Evolutionary conservation across 257 asterid species (phyloP).

Genomic region (Paulownia fortunei): DNA sequence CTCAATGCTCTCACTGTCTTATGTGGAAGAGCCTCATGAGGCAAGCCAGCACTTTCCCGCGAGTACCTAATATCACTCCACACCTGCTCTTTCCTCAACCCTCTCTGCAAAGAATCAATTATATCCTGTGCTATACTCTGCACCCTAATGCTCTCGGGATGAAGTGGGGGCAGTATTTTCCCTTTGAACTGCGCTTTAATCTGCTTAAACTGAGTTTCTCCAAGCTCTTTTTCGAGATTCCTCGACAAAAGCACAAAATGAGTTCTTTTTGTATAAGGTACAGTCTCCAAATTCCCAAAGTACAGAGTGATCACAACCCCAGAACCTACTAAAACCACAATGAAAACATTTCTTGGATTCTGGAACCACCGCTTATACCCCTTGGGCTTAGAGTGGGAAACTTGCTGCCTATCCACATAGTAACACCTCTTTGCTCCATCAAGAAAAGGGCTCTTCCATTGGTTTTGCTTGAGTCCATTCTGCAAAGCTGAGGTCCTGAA

Average conservation of each 20-base stretch:
- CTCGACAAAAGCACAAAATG: conserved; percentile 84
- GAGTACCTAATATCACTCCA: conserved; percentile 81
- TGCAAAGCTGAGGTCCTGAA: conserved; percentile 48
- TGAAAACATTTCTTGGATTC: conserved; percentile 59
- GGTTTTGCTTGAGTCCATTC: conserved; percentile 35
- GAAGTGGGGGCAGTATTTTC: conserved; percentile 82
- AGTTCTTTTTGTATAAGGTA: conserved; percentile 82
- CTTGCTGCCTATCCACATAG: conserved; percentile 62
- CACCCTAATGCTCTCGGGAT: conserved; percentile 86
- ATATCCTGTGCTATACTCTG: conserved; percentile 70
- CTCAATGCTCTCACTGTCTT: conserved; percentile 47
- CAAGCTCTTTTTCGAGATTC: conserved; percentile 59
- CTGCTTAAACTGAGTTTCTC: conserved; percentile 67
- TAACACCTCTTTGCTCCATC: conserved; percentile 72
- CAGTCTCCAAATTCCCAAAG: conserved; percentile 79
- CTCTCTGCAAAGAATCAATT: conserved; percentile 79
- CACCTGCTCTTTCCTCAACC: conserved; percentile 72
- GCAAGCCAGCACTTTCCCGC: conserved; percentile 32
- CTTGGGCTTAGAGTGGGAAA: conserved; percentile 72
- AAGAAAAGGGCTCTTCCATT: conserved; percentile 46
- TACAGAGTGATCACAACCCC: conserved; percentile 76
- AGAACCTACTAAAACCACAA: conserved; percentile 57
- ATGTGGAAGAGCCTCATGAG: conserved; percentile 34
- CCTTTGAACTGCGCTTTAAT: conserved; percentile 61
- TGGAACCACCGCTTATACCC: conserved; percentile 72